A percentile compares a stretch with the other conserved stretches of the same genome.
Evolutionary conservation across 805 yeast species (phyloP).

Genomic region (Alloascoidea africana): DNA sequence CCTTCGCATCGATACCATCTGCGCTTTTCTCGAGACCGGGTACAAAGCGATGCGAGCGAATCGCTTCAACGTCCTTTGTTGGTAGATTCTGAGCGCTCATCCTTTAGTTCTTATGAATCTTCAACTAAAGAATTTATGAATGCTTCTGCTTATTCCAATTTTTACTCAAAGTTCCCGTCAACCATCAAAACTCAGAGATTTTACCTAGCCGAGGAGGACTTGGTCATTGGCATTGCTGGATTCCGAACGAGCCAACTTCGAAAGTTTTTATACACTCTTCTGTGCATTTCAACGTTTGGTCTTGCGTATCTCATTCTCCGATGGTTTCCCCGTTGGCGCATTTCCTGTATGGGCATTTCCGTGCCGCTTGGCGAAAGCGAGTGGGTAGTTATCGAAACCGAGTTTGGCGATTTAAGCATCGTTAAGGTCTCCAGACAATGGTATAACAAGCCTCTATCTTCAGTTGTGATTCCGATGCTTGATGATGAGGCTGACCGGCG

Average conservation of each 20-base stretch:
- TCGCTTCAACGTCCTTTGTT: conserved; percentile 5
- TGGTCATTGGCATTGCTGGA: conserved; percentile 91
- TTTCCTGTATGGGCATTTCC: conserved; percentile 47
- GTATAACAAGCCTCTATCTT: conserved; percentile 60
- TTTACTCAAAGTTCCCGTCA: conserved; percentile 27
- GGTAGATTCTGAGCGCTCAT: conserved; percentile 2
- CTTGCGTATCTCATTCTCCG: conserved; percentile 55
- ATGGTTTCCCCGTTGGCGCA: conserved; percentile 75
- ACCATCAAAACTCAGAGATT: conserved; percentile 53
- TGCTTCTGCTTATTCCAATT: conserved; percentile 23
- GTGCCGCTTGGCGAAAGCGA: conserved; percentile 71
- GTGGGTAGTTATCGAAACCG: conserved; percentile 91
- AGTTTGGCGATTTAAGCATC: conserved; percentile 70
- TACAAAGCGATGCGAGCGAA: conserved; percentile 3
- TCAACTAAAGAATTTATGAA: conserved; percentile 14
- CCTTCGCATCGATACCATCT: conserved; percentile 4
- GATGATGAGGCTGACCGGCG: conserved; percentile 7
- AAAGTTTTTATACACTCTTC: conserved; percentile 28
- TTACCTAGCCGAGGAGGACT: conserved; percentile 90
- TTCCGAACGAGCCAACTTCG: conserved; percentile 40
- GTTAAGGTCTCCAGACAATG: conserved; percentile 39
- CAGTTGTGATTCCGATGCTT: conserved; percentile 29
- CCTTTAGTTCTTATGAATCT: conserved; percentile 2
- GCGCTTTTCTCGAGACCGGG: not conserved
- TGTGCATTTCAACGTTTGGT: conserved; percentile 54